Evolutionary conservation across 495 filamentous ascomycete genomes (phyloP), one percentile per base, ranked within the genome.

Genomic region (Friedmanniomyces endolithicus): DNA sequence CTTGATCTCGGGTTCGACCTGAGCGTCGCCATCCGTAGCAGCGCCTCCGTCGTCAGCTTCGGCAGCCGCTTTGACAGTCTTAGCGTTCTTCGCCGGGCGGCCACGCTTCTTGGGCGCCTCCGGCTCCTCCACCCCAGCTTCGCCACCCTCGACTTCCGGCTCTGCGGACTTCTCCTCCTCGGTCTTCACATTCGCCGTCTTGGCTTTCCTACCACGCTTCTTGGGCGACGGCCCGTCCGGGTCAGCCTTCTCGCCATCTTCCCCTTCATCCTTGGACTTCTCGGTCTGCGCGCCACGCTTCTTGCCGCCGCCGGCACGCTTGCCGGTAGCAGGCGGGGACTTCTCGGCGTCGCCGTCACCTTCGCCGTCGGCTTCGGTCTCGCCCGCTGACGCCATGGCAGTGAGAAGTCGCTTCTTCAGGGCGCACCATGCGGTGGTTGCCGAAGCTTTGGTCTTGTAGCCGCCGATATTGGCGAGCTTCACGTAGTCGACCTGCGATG

Each of bases 401-500:
- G 16, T 24, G 45, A 39, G 31, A 2, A 51, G 37, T 48, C n/a
- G 29, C 27, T 50, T 52, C 34, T 52, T 51, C 22, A 27, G 7
- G 25, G 14, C 8, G 55, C 29, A 35, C 16, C 64, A 74, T 11
- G 54, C 37, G 24, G 63, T 58, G 20, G 45, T 52, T 9, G 74
- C 72, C 2, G 71, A 71, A 1, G 55, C 54, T 6, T 40, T 47
- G 44, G 59, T 74, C 44, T 69, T 70, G 59, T 67, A 75, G 17
- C 60, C 60, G 24, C 64, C 70, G 19, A 61, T 53, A 23, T 52
- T 25, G 8, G 68, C 66, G 9, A 76, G 34, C 50, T 70, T 71
- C 6, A 68, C 62, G 53, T 55, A 63, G 59, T 76, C 70, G 16
- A 74, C 45, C 73, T 76, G 8, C 16, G 14, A 37, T 12, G n/a